Evolutionary conservation across 495 filamentous ascomycete species (phyloP), one percentile per base, ranked within the genome.

Genomic region (Stereocaulon alpinum): DNA sequence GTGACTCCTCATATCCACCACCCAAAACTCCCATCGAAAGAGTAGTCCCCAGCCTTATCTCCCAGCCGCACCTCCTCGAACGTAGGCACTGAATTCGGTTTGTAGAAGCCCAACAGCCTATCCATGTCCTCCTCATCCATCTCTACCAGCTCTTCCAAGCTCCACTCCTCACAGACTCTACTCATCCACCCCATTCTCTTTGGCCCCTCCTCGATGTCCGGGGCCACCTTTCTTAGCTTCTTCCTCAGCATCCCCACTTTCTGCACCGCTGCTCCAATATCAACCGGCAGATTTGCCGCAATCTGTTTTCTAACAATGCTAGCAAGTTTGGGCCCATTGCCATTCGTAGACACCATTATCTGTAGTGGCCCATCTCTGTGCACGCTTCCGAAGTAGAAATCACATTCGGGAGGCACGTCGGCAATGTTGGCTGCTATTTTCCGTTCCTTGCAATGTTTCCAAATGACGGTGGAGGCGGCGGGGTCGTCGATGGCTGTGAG

Each of bases 161-260:
- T 84, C 79, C 93, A 98, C 37, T 80, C 76, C 67, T 96, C 90
- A 72, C 93, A 96, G 17, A 97, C 86, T 50, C 78, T 83, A 1
- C 86, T 88, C 86, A 97, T 97, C 87, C 93, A 98, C 64, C 84
- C 80, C 93, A 98, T 98, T 59, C 93, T 75, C 75, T 89, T 92
- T 7, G 87, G 84, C 0, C 92, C 90, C 53, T 96, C 86, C 29
- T 86, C 80, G 0, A 71, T 64, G 6, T 71, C 70, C 0, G 93
- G 89, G 4, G 89, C 92, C 40, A 95, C 70, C 67, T 81, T 80
- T 29, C 93, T 75, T 61, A 98, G 70, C 76, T 86, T 91, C 72
- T 79, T 82, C 61, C 93, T 78, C 66, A 98, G 70, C 65, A 76
- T 75, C 0, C 93, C 93, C 27, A 97, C 85, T 63, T 86, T 86